Base-by-base conservation (phyloP, 1,139 yeast genomes). In the Suhomyces terraborum region DNA sequence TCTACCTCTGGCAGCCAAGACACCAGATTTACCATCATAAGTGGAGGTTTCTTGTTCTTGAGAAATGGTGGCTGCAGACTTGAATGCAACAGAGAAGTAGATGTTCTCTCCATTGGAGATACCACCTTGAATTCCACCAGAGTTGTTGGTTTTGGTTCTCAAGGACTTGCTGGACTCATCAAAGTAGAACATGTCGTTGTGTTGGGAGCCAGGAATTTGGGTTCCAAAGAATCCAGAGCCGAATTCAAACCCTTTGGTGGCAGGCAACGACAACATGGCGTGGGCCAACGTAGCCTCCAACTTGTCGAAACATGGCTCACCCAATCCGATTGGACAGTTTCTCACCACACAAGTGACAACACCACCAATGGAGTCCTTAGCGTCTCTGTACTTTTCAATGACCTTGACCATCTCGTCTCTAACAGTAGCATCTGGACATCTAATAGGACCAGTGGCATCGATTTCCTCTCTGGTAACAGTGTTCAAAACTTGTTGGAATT, bases 81-180 rank as follows among this genome's bases (percentile, higher is more conserved):
- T 93, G 80, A 93, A 93, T 2, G 98, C 98, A 34, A 93, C 94
- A 14, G 88, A 84, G 66, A 94, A 93, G 71, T 84, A 93, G 57
- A 93, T 87, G 68, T 86, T 78, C 67, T 93, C 98, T 52, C 98
- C 98, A 63, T 93, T 93, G 42, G 96, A 74, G 57, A 93, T 93
- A 58, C 98, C 98, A 58, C 98, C 98, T 71, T 93, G 98, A 47
- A 91, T 80, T 66, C 98, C 98, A 55, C 98, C 98, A 24, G 96
- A 87, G 67, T 85, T 84, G 70, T 94, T 93, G 24, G 98, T 91
- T 54, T 65, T 75, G 24, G 98, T 93, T 64, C 89, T 84, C 62
- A 93, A 75, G 55, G 77, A 75, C 21, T 80, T 72, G 14, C 73
- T 61, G 18, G 66, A 66, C 47, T 73, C 79, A 53, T 80, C 84